phyloP scores from a whole-genome alignment of 2,329 filamentous ascomycete genomes.

The Phialemoniopsis sp. region DNA sequence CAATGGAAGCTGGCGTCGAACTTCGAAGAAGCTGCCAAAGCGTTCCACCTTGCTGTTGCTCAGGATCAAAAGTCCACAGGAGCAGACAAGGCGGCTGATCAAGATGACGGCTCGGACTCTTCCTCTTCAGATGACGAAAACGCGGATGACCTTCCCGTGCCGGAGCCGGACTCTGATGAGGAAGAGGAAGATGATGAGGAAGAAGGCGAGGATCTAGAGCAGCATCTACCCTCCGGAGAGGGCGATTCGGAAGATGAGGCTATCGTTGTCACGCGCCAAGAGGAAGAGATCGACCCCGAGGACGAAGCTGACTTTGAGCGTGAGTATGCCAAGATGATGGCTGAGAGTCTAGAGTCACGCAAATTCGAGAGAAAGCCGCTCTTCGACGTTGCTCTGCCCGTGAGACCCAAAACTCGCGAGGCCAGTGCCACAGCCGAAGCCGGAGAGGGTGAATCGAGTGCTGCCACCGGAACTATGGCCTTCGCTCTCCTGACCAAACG shows the following conservation, averaged over 20 bases:
- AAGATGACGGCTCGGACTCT: conserved; percentile 68
- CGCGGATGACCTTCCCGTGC: conserved; percentile 59
- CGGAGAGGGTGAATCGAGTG: conserved; percentile 9
- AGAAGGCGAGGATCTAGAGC: conserved; percentile 52
- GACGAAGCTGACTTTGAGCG: conserved; percentile 96
- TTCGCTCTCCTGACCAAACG: conserved; percentile 95
- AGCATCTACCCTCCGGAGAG: conserved; percentile 45
- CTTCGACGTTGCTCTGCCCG: conserved; percentile 96
- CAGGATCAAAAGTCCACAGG: conserved; percentile 83
- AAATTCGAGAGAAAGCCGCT: conserved; percentile 93
- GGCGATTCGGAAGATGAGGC: conserved; percentile 78
- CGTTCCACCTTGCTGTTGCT: conserved; percentile 83
- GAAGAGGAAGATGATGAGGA: conserved; percentile 56
- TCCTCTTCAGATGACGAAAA: conserved; percentile 74
- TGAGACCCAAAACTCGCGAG: conserved; percentile 69
- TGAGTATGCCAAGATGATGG: conserved; percentile 97
- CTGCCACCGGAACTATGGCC: conserved; percentile 71
- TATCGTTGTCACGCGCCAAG: conserved; percentile 86
- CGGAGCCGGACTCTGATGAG: conserved; percentile 56
- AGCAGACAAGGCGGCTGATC: conserved; percentile 63
- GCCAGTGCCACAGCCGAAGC: conserved; percentile 14
- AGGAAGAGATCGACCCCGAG: conserved; percentile 88
- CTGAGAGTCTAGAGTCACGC: conserved; percentile 90
- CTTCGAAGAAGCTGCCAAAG: conserved; percentile 75
- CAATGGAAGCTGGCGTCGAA: conserved; percentile 87